Evolutionary conservation across 179 eudicot genomes (phyloP).

Genomic region (Spinacia oleracea): DNA sequence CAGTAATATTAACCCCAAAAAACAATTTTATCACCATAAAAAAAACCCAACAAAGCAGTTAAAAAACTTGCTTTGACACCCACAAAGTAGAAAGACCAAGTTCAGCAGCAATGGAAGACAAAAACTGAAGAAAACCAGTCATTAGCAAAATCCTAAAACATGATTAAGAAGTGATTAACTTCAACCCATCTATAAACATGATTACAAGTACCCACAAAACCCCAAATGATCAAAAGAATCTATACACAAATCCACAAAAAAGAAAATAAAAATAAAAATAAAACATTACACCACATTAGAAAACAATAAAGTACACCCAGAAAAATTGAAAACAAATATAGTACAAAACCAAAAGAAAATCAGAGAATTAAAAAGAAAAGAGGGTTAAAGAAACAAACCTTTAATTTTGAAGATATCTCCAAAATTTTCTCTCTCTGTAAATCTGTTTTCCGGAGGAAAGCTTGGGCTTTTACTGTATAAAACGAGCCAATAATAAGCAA

Average conservation of each 20-base stretch:
- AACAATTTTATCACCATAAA: no score
- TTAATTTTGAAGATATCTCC: background rate
- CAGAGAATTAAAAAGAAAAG: background rate
- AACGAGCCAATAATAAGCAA: constrained; percentile 5
- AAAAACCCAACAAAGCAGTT: no score
- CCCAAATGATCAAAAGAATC: constrained; percentile 18
- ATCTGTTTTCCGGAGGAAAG: constrained; percentile 11
- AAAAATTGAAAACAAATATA: constrained; percentile 14
- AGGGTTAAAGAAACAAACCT: constrained; percentile 22
- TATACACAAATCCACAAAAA: constrained; percentile 5
- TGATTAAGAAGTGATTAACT: no score
- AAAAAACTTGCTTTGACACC: constrained; percentile 10
- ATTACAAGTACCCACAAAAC: background rate
- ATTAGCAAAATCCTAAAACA: constrained; percentile 2
- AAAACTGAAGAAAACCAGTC: constrained; percentile 7
- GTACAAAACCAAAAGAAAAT: constrained; percentile 2
- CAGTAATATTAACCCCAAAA: background rate
- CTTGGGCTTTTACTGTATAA: constrained; percentile 33
- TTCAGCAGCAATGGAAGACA: constrained; percentile 6
- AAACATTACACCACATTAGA: background rate
- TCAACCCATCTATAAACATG: no score
- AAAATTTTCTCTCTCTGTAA: background rate
- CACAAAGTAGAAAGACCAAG: constrained; percentile 21
- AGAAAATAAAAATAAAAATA: no score
- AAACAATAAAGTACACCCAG: constrained; percentile 18